These are phyloP conservation scores for Suillus clintonianus DNA, from an alignment of 768 basidiomycete genomes.

Conservation along the genomic window DNA sequence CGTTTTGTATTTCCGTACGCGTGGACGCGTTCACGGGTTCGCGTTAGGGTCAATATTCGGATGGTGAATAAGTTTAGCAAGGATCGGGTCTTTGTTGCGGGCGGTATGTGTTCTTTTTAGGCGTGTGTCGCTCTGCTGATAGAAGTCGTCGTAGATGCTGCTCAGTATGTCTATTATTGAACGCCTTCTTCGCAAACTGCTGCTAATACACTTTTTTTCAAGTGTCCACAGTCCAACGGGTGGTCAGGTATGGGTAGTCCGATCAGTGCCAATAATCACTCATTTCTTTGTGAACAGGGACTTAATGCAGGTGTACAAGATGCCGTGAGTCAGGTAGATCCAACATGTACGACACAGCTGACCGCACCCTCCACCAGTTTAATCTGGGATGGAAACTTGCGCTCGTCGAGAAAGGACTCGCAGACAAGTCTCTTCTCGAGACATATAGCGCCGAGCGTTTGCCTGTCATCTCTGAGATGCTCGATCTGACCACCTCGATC, in stretches of 20 bases:
- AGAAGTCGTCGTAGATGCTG: not conserved
- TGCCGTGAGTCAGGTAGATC: conserved; percentile 24
- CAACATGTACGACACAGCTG: not conserved
- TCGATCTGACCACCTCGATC: conserved; percentile 21
- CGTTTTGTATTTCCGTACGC: no score
- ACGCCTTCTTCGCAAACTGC: not conserved
- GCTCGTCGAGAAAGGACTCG: conserved; percentile 19
- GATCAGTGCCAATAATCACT: not conserved
- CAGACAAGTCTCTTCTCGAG: conserved; percentile 20
- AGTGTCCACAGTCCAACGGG: not conserved
- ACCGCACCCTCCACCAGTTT: not conserved
- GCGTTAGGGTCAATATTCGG: no score
- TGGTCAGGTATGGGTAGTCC: not conserved
- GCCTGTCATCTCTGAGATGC: conserved; percentile 28
- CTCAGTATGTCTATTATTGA: not conserved
- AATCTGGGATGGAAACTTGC: conserved; percentile 29
- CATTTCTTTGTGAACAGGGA: conserved; percentile 24
- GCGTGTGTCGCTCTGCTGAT: not conserved
- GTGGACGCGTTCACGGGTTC: no score
- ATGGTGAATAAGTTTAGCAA: no score
- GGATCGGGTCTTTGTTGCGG: not conserved
- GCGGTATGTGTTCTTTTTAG: not conserved
- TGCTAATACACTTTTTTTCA: not conserved
- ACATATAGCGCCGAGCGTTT: conserved; percentile 26
- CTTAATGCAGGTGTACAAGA: conserved; percentile 41